Evolutionary conservation across 192 early-diverging fungal species (phyloP).

Genomic region (Gamsiella multidivaricata): DNA sequence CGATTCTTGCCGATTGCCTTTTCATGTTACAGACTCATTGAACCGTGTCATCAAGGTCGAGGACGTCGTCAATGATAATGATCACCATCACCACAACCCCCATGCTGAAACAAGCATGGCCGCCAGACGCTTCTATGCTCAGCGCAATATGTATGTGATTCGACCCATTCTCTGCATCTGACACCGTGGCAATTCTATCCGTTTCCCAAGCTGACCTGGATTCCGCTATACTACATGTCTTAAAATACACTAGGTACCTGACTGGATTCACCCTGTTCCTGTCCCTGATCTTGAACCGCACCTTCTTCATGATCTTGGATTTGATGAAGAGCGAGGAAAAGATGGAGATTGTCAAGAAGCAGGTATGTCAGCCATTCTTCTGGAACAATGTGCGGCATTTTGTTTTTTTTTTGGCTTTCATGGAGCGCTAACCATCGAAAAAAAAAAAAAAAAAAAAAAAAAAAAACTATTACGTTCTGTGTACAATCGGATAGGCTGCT

Average conservation of each 20-base stretch:
- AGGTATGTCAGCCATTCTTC: too few species aligned
- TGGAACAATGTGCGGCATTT: too few species aligned
- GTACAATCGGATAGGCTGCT: constrained; percentile 23
- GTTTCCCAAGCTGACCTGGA: too few species aligned
- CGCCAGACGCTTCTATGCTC: constrained; percentile 66
- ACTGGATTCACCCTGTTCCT: constrained; percentile 67
- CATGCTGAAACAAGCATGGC: constrained; percentile 50
- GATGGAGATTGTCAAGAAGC: constrained; percentile 56
- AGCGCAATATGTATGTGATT: constrained; percentile 69
- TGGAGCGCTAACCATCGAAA: too few species aligned
- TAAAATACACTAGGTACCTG: constrained; percentile 55
- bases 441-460: too few species aligned
- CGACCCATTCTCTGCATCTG: too few species aligned
- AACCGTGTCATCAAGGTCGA: constrained; percentile 57
- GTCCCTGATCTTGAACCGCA: constrained; percentile 68
- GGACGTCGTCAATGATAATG: constrained; percentile 11
- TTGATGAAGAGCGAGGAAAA: constrained; percentile 64
- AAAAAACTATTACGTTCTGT: too few species aligned
- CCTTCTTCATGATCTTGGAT: constrained; percentile 61
- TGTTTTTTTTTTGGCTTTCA: too few species aligned
- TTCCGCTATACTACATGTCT: too few species aligned
- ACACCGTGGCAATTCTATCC: too few species aligned
- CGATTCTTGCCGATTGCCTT: background rate
- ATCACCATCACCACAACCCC: constrained; percentile 31
- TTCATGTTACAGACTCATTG: constrained; percentile 55